A percentile compares a stretch with the other conserved stretches of the same genome.
Evolutionary conservation across 1,284 basidiomycete species (phyloP).

Genomic region (Malassezia pachydermatis): DNA sequence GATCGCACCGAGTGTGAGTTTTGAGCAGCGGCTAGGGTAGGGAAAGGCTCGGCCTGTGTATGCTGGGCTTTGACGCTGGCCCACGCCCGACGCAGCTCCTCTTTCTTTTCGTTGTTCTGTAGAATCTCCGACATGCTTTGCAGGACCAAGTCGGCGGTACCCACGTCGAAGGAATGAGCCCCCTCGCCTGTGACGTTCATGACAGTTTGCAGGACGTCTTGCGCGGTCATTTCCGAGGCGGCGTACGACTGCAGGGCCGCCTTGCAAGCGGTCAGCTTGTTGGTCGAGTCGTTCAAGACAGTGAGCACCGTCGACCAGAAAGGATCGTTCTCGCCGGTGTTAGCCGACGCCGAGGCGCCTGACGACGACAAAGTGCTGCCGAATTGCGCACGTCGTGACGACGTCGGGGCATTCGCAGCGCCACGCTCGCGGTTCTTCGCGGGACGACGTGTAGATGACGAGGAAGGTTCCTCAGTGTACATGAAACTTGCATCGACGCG

Average conservation of each 20-base stretch:
- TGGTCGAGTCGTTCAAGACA: slow-evolving; percentile 58
- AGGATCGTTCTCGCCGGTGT: slow-evolving; percentile 5
- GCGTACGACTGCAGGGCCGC: slow-evolving; percentile 71
- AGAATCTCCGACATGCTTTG: slow-evolving; percentile 56
- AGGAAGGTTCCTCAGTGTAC: slow-evolving; percentile 52
- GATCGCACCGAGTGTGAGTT: slow-evolving; percentile 54
- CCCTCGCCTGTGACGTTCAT: slow-evolving; percentile 66
- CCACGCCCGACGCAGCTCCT: slow-evolving; percentile 65
- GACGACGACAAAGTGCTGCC: slow-evolving; percentile 11
- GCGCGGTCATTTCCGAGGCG: slow-evolving; percentile 65
- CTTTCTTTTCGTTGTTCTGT: slow-evolving; percentile 67
- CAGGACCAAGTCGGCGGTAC: slow-evolving; percentile 55
- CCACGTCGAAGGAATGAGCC: slow-evolving; percentile 13
- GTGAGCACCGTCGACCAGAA: slow-evolving; percentile 62
- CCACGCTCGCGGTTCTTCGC: too few relatives aligned
- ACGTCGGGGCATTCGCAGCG: slow-evolving; percentile 10
- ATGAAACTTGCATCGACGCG: slow-evolving; percentile 71
- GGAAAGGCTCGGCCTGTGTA: slow-evolving; percentile 51
- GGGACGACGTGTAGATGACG: slow-evolving; percentile 1
- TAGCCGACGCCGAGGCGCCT: not conserved
- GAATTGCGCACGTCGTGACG: slow-evolving; percentile 14
- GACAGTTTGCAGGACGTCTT: slow-evolving; percentile 75
- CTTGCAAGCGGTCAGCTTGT: slow-evolving; percentile 66
- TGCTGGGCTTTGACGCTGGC: slow-evolving; percentile 54
- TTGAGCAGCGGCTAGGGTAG: slow-evolving; percentile 33